Base-by-base conservation (phyloP, 345 rosid species). In the Salix arbutifolia region DNA sequence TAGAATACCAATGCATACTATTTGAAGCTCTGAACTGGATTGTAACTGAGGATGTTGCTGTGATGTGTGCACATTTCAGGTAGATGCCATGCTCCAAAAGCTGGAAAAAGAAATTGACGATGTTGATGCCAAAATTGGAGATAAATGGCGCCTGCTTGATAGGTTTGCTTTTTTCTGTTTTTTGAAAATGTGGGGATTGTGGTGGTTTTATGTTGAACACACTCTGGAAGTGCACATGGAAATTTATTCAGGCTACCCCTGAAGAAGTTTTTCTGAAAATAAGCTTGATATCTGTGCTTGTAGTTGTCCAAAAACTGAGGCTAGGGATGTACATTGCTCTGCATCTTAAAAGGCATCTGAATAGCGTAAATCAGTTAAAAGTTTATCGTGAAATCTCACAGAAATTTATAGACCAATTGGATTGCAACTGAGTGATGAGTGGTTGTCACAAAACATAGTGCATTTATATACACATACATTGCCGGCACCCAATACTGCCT, bases 21-120 rank as follows among this genome's bases (percentile, higher is more conserved):
- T 64, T 21, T 78, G 14, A 52, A 46, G 64, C 30, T 40, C 62
- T n/a, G 8, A 30, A 23, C 50, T 35, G 75, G 37, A 44, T 68
- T 74, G 8, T 80, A 26, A 78, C 2, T 40, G 23, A 13, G 25
- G 44, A 46, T 73, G 4, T 8, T 26, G 25, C 31, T 73, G n/a
- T 72, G 26, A n/a, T 67, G 67, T 81, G 76, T 69, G 31, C 25
- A 56, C 66, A 80, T 77, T 77, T 78, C 84, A 93, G 97, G 98
- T 96, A 12, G 99, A 93, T 75, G 84, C 90, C 26, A 92, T 96
- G 99, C 98, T 96, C 73, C 98, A 96, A 65, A 93, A 92, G 78
- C 94, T 96, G 46, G 98, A 93, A 83, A 96, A 92, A 70, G 99
- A 96, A 89, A 95, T 95, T 76, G 97, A 95, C 74, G 97, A 91